A percentile compares a stretch with the other conserved stretches of the same genome.
Conservation (phyloP, 805 yeast genomes). For the Candida ponderosae region DNA sequence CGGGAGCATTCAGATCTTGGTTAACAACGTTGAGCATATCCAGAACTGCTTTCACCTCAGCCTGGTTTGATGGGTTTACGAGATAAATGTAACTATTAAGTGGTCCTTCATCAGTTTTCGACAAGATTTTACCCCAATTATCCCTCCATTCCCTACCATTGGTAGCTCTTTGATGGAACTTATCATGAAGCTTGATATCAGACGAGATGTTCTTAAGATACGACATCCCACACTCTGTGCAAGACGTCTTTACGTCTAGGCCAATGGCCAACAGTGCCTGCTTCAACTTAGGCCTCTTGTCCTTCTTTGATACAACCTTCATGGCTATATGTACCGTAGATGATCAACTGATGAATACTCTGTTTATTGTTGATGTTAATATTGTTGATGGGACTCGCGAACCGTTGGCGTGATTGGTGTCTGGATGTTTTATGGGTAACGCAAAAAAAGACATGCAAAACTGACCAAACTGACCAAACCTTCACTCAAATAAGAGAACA, state of each 20-base stretch:
- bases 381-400: too few relatives aligned
- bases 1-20: constrained; percentile 53
- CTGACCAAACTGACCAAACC: too few relatives aligned
- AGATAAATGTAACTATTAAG: constrained; percentile 21
- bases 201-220: constrained; percentile 31
- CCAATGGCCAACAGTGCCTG: constrained; percentile 14
- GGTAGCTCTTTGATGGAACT: constrained; percentile 41
- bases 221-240: constrained; percentile 48
- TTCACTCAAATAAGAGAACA: not conserved
- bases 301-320: too few relatives aligned
- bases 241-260: constrained; percentile 21
- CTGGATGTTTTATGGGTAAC: too few relatives aligned
- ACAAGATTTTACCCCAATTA: constrained; percentile 24
- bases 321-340: too few relatives aligned
- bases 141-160: constrained; percentile 43
- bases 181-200: constrained; percentile 41
- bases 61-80: constrained; percentile 22
- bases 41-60: constrained; percentile 26
- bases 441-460: too few relatives aligned
- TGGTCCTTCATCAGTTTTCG: not conserved
- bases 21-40: constrained; percentile 48
- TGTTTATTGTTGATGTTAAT: too few relatives aligned
- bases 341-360: too few relatives aligned
- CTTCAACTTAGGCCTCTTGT: not conserved
- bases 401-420: too few relatives aligned